Evolutionary conservation across 768 basidiomycete genomes (phyloP).

Genomic region (Peribolospora baueri): DNA sequence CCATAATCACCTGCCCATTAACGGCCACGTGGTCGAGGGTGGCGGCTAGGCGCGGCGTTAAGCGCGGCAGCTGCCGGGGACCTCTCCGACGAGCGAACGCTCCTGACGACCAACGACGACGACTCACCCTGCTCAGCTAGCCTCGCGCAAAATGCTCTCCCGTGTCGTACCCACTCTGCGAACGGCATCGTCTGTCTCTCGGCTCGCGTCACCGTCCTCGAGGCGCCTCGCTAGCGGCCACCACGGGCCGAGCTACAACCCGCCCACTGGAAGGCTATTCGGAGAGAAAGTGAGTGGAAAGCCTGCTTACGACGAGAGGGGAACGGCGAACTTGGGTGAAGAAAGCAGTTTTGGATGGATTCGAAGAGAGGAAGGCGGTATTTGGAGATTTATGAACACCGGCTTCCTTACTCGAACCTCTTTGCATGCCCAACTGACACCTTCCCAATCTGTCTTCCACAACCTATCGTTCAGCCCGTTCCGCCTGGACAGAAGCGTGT

Average conservation of each 20-base stretch:
- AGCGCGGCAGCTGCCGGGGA: too few relatives aligned
- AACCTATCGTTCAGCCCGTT: not conserved
- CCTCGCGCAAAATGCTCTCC: too few relatives aligned
- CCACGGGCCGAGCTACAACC: conserved; percentile 11
- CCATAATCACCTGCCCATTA: too few relatives aligned
- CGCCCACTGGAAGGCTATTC: conserved; percentile 21
- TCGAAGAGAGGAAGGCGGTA: not conserved
- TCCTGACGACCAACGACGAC: too few relatives aligned
- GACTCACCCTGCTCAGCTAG: too few relatives aligned
- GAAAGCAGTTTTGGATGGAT: not conserved
- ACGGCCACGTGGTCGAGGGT: too few relatives aligned
- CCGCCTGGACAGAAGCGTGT: conserved; percentile 16
- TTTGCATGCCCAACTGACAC: conserved; percentile 1
- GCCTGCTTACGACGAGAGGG: not conserved
- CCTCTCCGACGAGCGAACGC: too few relatives aligned
- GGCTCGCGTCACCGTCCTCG: too few relatives aligned
- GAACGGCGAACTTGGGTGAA: not conserved
- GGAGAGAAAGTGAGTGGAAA: conserved; percentile 18
- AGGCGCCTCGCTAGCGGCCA: too few relatives aligned
- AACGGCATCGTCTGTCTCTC: too few relatives aligned
- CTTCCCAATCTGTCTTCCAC: not conserved
- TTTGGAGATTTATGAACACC: not conserved
- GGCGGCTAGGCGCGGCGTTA: too few relatives aligned
- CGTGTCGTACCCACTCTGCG: too few relatives aligned
- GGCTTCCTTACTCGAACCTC: conserved; percentile 6